These are phyloP conservation scores for Sugiyamaella grinbergsii DNA, from an alignment of 1,139 yeast genomes.

Conservation along the genomic window DNA sequence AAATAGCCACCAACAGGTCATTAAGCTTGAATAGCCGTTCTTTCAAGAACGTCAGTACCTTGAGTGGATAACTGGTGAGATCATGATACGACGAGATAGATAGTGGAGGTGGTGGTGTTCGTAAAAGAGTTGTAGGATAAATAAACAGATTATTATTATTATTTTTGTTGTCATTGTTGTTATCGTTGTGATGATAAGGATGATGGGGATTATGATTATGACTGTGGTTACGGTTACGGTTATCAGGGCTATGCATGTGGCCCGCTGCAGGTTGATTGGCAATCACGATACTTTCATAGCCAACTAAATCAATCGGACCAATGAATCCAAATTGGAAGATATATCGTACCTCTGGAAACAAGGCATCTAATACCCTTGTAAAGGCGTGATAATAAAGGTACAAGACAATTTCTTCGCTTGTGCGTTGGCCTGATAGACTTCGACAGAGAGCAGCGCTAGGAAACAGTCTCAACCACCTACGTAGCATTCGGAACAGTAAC, in stretches of 20 bases:
- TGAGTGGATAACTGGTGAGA: slow-evolving; percentile 40
- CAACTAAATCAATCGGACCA: slow-evolving; percentile 42
- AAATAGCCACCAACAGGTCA: slow-evolving; percentile 37
- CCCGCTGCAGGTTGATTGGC: slow-evolving; percentile 10
- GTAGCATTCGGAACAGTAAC: slow-evolving; percentile 32
- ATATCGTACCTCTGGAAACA: slow-evolving; percentile 46
- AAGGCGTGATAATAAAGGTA: slow-evolving; percentile 43
- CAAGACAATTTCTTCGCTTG: slow-evolving; percentile 29
- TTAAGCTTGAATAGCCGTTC: slow-evolving; percentile 39
- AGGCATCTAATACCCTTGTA: slow-evolving; percentile 40
- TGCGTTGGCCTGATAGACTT: slow-evolving; percentile 18
- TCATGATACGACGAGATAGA: slow-evolving; percentile 18
- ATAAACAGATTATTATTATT: slow-evolving; percentile 3
- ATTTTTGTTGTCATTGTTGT: not conserved
- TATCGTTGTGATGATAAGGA: too few relatives aligned
- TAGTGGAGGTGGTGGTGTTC: slow-evolving; percentile 12
- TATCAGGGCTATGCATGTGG: slow-evolving; percentile 7
- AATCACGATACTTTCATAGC: slow-evolving; percentile 31
- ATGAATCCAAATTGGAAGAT: slow-evolving; percentile 44
- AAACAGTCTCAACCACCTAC: slow-evolving; percentile 38
- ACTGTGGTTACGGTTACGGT: too few relatives aligned
- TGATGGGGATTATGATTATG: not conserved
- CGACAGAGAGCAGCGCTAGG: slow-evolving; percentile 35
- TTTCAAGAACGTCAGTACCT: slow-evolving; percentile 42
- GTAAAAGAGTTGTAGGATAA: slow-evolving; percentile 4